Conservation (phyloP, 1,284 basidiomycete genomes). For the Cystobasidiaceae sp. region DNA sequence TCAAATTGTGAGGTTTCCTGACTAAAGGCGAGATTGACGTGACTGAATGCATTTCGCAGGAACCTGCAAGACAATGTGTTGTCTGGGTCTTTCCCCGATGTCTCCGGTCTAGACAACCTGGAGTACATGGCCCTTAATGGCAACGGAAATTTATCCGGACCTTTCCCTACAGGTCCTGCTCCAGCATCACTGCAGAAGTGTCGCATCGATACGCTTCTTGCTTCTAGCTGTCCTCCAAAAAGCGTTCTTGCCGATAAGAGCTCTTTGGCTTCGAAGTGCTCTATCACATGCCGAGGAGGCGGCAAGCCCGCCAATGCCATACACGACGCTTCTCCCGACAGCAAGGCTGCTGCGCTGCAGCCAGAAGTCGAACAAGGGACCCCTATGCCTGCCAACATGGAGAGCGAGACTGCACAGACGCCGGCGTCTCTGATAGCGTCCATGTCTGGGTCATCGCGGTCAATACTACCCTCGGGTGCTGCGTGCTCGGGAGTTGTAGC, state of each 20-base stretch:
- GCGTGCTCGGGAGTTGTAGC: no score
- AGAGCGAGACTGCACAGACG: not conserved
- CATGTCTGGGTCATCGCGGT: no score
- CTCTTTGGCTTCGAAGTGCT: slow-evolving; percentile 28
- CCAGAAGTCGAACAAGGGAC: not conserved
- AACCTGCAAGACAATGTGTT: slow-evolving; percentile 28
- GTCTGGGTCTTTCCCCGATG: slow-evolving; percentile 30
- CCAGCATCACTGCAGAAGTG: slow-evolving; percentile 18
- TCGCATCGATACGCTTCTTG: slow-evolving; percentile 28
- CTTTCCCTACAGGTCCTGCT: slow-evolving; percentile 7
- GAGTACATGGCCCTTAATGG: not conserved
- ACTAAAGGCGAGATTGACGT: not conserved
- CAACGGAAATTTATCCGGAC: not conserved
- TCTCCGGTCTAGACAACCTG: slow-evolving; percentile 13
- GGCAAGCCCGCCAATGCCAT: slow-evolving; percentile 18
- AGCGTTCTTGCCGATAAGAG: slow-evolving; percentile 6
- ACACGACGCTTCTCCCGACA: not conserved
- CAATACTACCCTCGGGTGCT: no score
- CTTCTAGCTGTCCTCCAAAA: slow-evolving; percentile 24
- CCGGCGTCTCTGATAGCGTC: slow-evolving; percentile 10
- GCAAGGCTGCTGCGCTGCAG: not conserved
- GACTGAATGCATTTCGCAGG: no score
- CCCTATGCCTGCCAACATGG: not conserved
- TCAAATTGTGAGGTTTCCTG: slow-evolving; percentile 29
- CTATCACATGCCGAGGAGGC: slow-evolving; percentile 30